These are phyloP conservation scores for Zygosaccharomyces sapae DNA, from an alignment of 1,139 yeast species.

Conservation along the genomic window DNA sequence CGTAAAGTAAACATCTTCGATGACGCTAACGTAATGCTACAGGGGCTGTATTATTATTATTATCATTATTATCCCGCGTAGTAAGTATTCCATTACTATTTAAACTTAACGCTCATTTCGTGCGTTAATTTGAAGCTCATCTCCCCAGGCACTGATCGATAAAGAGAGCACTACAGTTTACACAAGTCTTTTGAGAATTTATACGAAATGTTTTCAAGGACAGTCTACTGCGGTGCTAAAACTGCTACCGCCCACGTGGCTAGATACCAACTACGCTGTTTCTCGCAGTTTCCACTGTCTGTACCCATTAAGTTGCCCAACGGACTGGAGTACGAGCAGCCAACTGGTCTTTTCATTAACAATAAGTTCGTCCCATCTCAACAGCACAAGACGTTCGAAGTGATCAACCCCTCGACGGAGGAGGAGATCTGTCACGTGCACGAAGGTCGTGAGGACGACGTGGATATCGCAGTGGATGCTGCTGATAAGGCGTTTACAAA, in stretches of 20 bases:
- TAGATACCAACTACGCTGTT: conserved; percentile 23
- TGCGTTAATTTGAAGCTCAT: background rate
- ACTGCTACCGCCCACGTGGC: conserved; percentile 15
- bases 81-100: background rate
- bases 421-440: conserved; percentile 42
- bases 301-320: conserved; percentile 48
- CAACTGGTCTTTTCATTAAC: conserved; percentile 47
- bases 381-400: conserved; percentile 42
- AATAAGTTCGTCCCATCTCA: conserved; percentile 41
- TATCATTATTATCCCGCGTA: no score
- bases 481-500: conserved; percentile 41
- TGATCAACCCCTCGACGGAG: conserved; percentile 45
- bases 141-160: no score
- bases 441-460: conserved; percentile 44
- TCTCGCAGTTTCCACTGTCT: conserved; percentile 32
- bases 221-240: conserved; percentile 13
- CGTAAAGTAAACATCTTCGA: background rate
- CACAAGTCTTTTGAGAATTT: background rate
- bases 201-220: conserved; percentile 15
- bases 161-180: no score
- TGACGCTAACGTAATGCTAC: background rate
- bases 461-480: conserved; percentile 43
- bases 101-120: background rate
- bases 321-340: conserved; percentile 48
- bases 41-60: no score